phyloP scores from a whole-genome alignment of 441 rosid species.

The Capsella rubella region DNA sequence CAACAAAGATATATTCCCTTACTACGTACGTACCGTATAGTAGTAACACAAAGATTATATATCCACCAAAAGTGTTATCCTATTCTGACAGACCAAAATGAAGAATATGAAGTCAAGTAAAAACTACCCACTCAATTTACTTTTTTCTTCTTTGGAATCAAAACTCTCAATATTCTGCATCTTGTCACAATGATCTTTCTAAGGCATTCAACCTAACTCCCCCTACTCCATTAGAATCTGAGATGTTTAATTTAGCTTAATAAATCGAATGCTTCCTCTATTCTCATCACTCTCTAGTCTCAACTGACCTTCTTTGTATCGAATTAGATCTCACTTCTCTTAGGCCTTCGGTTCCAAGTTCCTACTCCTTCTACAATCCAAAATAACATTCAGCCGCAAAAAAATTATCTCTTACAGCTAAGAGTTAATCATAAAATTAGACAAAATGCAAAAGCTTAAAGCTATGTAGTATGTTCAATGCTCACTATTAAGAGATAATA shows the following conservation, averaged over 20 bases:
- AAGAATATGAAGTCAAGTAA: slow-evolving; percentile 17
- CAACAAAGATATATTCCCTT: background rate
- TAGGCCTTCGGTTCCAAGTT: slow-evolving; percentile 2
- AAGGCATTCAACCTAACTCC: background rate
- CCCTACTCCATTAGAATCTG: slow-evolving; percentile 17
- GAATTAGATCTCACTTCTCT: slow-evolving; percentile 8
- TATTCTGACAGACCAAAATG: background rate
- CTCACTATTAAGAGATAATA: background rate
- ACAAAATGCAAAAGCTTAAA: slow-evolving; percentile 15
- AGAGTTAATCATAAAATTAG: background rate
- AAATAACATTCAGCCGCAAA: slow-evolving; percentile 1
- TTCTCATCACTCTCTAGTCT: slow-evolving; percentile 13
- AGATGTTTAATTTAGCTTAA: background rate
- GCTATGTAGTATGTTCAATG: background rate
- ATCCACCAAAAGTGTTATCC: background rate
- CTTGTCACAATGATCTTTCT: slow-evolving; percentile 19
- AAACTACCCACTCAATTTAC: slow-evolving; percentile 2
- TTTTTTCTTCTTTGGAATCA: slow-evolving; percentile 10
- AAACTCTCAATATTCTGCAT: slow-evolving; percentile 10
- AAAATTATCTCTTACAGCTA: background rate
- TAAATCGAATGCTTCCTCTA: slow-evolving; percentile 18
- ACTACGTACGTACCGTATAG: background rate
- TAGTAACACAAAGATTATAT: background rate
- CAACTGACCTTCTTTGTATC: background rate
- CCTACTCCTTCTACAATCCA: slow-evolving; percentile 1